These are phyloP conservation scores for Ogataea haglerorum DNA, from an alignment of 805 yeast species.

Conservation along the genomic window DNA sequence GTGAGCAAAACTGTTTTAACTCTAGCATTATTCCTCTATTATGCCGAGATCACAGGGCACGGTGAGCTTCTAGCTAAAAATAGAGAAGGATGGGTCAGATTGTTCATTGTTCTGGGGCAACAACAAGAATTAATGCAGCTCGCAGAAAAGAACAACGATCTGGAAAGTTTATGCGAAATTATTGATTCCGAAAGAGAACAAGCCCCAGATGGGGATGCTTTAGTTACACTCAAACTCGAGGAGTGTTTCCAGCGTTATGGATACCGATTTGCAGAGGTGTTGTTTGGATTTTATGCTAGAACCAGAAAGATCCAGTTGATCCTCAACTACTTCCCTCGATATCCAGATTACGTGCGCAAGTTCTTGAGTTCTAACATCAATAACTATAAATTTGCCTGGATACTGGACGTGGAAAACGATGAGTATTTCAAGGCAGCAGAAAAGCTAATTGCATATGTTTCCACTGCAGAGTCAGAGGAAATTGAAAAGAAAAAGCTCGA, in stretches of 20 bases:
- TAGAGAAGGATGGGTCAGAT: constrained; percentile 53
- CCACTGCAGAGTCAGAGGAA: constrained; percentile 37
- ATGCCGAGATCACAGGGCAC: constrained; percentile 7
- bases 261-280: constrained; percentile 61
- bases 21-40: constrained; percentile 26
- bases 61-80: constrained; percentile 17
- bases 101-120: constrained; percentile 48
- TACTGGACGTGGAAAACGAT: constrained; percentile 52
- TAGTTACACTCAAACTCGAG: constrained; percentile 21
- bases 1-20: constrained; percentile 19
- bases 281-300: constrained; percentile 57
- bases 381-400: constrained; percentile 66
- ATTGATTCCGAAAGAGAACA: constrained; percentile 42
- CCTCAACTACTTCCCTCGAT: constrained; percentile 54
- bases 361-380: constrained; percentile 47
- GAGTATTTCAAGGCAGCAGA: constrained; percentile 50
- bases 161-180: constrained; percentile 56
- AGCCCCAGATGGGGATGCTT: constrained; percentile 31
- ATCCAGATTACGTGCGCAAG: constrained; percentile 43
- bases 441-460: constrained; percentile 42
- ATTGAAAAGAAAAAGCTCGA: constrained; percentile 50
- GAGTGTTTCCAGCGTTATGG: constrained; percentile 60
- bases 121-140: constrained; percentile 54
- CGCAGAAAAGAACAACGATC: constrained; percentile 65
- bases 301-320: constrained; percentile 50